Base-by-base conservation (phyloP, 2,329 filamentous ascomycete genomes). In the Penicillium hesseltinei region DNA sequence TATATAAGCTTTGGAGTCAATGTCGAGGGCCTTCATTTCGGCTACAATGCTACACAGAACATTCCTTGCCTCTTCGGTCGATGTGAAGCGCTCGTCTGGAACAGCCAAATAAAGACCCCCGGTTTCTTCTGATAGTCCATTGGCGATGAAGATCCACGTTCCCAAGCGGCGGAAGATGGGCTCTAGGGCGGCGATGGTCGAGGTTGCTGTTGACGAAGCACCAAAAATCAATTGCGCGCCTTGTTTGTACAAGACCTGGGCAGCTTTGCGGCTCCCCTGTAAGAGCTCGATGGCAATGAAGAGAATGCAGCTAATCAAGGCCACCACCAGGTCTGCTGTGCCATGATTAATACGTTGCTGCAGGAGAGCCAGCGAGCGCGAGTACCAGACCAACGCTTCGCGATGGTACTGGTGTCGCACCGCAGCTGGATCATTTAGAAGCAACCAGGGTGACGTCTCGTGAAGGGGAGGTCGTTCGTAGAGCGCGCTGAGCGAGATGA, bases 401-500 rank as follows among this genome's bases (percentile, higher is more conserved):
- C 33, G 56, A 38, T 65, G 58, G 13, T 56, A 51, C 29, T 33
- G 27, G 46, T 61, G 45, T 13, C 46, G 39, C 21, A 64, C 60
- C 2, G 45, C 48, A 4, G 62, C 60, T n/a, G 58, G 53, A 2
- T 56, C 15, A 33, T 59, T 59, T 31, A 65, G 51, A 1, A 64
- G 54, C 23, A 31, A 36, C 17, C 58, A 59, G 0, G 60, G 54
- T 2, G 54, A 45, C 4, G 47, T 27, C 21, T 64, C 62, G n/a
- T 58, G 53, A 29, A 65, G 57, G 7, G 60, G 60, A 13, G 62
- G 63, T 5, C 52, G 54, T 47, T 71, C 68, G 48, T 68, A 69
- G 9, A 71, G 60, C 27, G 62, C 54, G 45, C 68, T 69, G 10
- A 69, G 66, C 4, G 69, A 61, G 25, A 72, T 65, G 4, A 71